Percentiles rank a stretch among this genome's conserved stretches.
Conservation (phyloP, 2,329 filamentous ascomycete genomes). For the Passalora sequoiae region DNA sequence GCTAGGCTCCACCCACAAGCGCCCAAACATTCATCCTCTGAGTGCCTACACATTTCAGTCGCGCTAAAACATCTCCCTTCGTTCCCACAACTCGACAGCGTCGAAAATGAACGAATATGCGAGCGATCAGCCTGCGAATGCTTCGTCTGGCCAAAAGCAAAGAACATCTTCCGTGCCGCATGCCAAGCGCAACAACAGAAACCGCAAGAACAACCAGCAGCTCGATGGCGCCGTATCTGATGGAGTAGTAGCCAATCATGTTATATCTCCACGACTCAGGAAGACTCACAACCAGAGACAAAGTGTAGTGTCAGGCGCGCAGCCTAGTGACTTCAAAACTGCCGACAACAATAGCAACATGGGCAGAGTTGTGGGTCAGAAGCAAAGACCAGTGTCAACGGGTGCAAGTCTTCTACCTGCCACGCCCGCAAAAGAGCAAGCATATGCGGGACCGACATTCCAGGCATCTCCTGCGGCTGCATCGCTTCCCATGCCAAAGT, state of each 20-base stretch:
- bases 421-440: conserved; percentile 45
- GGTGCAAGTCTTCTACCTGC: conserved; percentile 38
- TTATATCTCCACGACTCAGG: conserved; percentile 21
- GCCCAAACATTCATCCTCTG: neutral
- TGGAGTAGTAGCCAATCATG: conserved; percentile 21
- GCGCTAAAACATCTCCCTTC: no score
- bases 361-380: conserved; percentile 21
- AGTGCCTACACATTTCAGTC: neutral
- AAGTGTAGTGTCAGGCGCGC: conserved; percentile 13
- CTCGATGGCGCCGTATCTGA: conserved; percentile 27
- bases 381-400: conserved; percentile 39
- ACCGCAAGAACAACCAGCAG: conserved; percentile 20
- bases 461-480: conserved; percentile 91
- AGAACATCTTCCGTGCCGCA: conserved; percentile 25
- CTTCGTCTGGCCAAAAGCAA: conserved; percentile 16
- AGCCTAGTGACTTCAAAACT: no score
- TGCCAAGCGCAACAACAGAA: conserved; percentile 33
- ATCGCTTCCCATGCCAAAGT: conserved; percentile 83
- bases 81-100: conserved; percentile 8
- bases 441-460: conserved; percentile 90
- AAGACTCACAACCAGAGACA: conserved; percentile 22
- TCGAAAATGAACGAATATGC: conserved; percentile 19
- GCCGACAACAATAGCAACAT: conserved; percentile 19
- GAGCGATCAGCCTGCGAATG: conserved; percentile 16
- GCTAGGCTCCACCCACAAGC: no score